A percentile compares a stretch with the other conserved stretches of the same genome.
phyloP scores from a whole-genome alignment of 495 filamentous ascomycete genomes.

The Podospora tetraspora region DNA sequence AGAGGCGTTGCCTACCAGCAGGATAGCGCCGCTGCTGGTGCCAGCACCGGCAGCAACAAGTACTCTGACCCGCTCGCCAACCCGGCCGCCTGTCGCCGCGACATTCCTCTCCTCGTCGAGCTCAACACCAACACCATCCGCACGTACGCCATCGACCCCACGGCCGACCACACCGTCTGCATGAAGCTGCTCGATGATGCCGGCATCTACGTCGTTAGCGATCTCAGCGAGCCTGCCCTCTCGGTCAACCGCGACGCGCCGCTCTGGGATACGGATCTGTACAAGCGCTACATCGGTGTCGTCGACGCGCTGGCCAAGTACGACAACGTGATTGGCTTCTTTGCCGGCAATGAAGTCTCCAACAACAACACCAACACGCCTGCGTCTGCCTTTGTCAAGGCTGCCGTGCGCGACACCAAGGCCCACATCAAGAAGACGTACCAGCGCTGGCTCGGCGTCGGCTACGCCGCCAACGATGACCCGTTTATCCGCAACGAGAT shows the following conservation, averaged over 20 bases:
- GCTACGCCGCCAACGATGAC: constrained; percentile 94
- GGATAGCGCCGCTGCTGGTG: constrained; percentile 42
- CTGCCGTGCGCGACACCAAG: constrained; percentile 92
- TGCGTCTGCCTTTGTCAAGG: constrained; percentile 91
- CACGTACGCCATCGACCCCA: constrained; percentile 85
- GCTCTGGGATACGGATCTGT: constrained; percentile 69
- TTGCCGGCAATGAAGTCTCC: constrained; percentile 94
- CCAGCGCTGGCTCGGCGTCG: constrained; percentile 79
- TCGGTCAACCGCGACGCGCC: constrained; percentile 83
- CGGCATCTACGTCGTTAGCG: constrained; percentile 91
- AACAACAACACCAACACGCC: constrained; percentile 76
- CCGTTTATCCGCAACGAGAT: constrained; percentile 68
- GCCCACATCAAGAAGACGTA: constrained; percentile 75
- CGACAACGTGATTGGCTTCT: constrained; percentile 89
- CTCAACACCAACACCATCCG: constrained; percentile 86
- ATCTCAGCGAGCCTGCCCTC: constrained; percentile 69
- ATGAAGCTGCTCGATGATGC: constrained; percentile 78
- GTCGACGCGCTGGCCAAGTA: constrained; percentile 75
- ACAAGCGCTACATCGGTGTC: constrained; percentile 73
- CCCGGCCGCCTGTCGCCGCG: constrained; percentile 62
- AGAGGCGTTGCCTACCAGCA: constrained; percentile 86
- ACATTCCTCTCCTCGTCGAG: constrained; percentile 72
- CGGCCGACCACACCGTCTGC: constrained; percentile 69
- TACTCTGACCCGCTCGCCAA: constrained; percentile 70
- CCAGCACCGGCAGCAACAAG: constrained; percentile 31